Conservation (phyloP, 75 land plant species). For the Pinus tabuliformis region DNA sequence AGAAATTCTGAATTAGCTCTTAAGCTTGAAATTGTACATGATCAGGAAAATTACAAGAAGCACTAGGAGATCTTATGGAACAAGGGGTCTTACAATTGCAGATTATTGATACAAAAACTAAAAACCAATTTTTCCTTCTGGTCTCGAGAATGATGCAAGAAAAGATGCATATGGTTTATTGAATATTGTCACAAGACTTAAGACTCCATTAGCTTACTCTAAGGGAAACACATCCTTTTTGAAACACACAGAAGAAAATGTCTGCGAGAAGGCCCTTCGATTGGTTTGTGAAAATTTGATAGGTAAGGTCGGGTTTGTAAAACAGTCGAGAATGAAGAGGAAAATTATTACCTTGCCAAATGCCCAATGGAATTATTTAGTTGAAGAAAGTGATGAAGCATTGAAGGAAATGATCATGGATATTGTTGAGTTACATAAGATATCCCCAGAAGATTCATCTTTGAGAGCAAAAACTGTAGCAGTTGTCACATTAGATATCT, state of each 20-base stretch:
- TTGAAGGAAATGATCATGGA: conserved; percentile 38
- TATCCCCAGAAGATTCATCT: conserved; percentile 21
- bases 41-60: conserved; percentile 60
- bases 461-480: conserved; percentile 44
- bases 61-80: conserved; percentile 66
- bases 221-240: conserved; percentile 40
- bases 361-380: conserved; percentile 14
- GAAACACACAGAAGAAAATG: conserved; percentile 33
- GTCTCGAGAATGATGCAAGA: conserved; percentile 30
- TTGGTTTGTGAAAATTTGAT: conserved; percentile 51
- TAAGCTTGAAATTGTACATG: no score
- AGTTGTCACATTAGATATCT: conserved; percentile 58
- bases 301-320: conserved; percentile 10
- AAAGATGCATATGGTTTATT: conserved; percentile 27
- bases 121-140: conserved; percentile 8
- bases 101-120: conserved; percentile 13
- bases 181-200: conserved; percentile 32
- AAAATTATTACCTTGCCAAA: conserved; percentile 6
- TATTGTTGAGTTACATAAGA: conserved; percentile 42
- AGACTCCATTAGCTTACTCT: conserved; percentile 55
- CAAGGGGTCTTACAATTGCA: conserved; percentile 43
- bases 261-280: conserved; percentile 60
- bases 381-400: conserved; percentile 21
- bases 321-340: conserved; percentile 15
- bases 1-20: no score